phyloP scores from a whole-genome alignment of 257 asterid genomes.

The Solanum arcanum region DNA sequence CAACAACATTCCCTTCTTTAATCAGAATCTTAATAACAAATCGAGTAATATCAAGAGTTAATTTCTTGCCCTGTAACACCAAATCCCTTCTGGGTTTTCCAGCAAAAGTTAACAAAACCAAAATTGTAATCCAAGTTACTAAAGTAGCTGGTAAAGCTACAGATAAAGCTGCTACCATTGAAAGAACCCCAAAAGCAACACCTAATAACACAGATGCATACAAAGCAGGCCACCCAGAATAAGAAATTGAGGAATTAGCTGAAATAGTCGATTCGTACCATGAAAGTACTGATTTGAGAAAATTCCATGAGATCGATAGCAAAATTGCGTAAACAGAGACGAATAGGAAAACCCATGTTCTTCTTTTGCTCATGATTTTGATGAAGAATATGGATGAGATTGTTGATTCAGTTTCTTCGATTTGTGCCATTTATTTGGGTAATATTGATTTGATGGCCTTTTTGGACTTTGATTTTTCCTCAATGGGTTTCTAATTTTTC shows the following conservation, averaged over 20 bases:
- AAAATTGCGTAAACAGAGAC: slow-evolving; percentile 56
- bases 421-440: neutral
- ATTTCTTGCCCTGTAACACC: slow-evolving; percentile 68
- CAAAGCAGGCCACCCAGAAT: slow-evolving; percentile 45
- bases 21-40: slow-evolving; percentile 56
- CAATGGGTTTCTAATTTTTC: neutral
- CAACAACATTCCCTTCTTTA: slow-evolving; percentile 83
- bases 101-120: slow-evolving; percentile 58
- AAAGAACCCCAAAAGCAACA: slow-evolving; percentile 57
- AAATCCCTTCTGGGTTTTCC: slow-evolving; percentile 72
- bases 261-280: slow-evolving; percentile 39
- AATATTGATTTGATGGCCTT: neutral
- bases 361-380: slow-evolving; percentile 53
- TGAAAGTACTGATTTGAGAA: slow-evolving; percentile 50
- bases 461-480: neutral
- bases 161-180: slow-evolving; percentile 78
- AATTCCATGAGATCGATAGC: slow-evolving; percentile 68
- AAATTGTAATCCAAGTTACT: slow-evolving; percentile 79
- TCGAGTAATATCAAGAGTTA: slow-evolving; percentile 72
- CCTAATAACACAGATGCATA: slow-evolving; percentile 67
- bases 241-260: slow-evolving; percentile 1
- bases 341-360: slow-evolving; percentile 71
- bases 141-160: slow-evolving; percentile 87
- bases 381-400: slow-evolving; percentile 17
- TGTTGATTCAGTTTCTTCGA: neutral